Evolutionary conservation across 1,284 basidiomycete species (phyloP).

Genomic region (Moesziomyces antarcticus): DNA sequence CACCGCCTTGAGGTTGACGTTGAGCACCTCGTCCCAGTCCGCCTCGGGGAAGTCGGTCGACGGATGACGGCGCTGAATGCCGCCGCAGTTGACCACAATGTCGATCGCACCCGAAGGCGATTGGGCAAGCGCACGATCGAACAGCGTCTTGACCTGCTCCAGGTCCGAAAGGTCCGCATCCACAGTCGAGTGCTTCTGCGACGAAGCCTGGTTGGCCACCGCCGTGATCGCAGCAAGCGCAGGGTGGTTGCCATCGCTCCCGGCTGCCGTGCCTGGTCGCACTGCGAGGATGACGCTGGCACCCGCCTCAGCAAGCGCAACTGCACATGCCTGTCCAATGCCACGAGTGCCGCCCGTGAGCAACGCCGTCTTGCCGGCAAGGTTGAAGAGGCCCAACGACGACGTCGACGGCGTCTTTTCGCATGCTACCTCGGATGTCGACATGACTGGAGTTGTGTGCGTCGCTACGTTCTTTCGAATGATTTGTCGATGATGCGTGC

Average conservation of each 20-base stretch:
- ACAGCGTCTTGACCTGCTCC: slow-evolving; percentile 75
- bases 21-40: slow-evolving; percentile 81
- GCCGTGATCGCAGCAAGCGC: slow-evolving; percentile 16
- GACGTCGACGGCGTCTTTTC: slow-evolving; percentile 35
- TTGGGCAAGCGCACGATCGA: slow-evolving; percentile 73
- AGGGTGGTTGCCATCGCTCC: slow-evolving; percentile 15
- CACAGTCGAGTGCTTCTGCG: slow-evolving; percentile 72
- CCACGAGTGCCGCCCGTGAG: slow-evolving; percentile 55
- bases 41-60: slow-evolving; percentile 80
- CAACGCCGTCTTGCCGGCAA: slow-evolving; percentile 52
- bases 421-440: slow-evolving; percentile 30
- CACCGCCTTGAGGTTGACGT: slow-evolving; percentile 60
- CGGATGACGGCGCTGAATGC: slow-evolving; percentile 75
- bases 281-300: slow-evolving; percentile 79
- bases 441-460: slow-evolving; percentile 10
- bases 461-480: neutral
- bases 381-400: slow-evolving; percentile 42
- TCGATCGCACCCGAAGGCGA: slow-evolving; percentile 76
- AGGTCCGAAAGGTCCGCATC: slow-evolving; percentile 81
- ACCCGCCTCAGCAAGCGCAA: slow-evolving; percentile 74
- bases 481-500: neutral
- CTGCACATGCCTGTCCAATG: slow-evolving; percentile 68
- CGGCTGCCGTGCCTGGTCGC: slow-evolving; percentile 36
- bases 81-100: slow-evolving; percentile 91
- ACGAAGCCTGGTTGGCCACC: slow-evolving; percentile 69